A percentile compares a stretch with the other conserved stretches of the same genome.
Conservation (phyloP, 495 filamentous ascomycete species). For the Penicillium arizonense region DNA sequence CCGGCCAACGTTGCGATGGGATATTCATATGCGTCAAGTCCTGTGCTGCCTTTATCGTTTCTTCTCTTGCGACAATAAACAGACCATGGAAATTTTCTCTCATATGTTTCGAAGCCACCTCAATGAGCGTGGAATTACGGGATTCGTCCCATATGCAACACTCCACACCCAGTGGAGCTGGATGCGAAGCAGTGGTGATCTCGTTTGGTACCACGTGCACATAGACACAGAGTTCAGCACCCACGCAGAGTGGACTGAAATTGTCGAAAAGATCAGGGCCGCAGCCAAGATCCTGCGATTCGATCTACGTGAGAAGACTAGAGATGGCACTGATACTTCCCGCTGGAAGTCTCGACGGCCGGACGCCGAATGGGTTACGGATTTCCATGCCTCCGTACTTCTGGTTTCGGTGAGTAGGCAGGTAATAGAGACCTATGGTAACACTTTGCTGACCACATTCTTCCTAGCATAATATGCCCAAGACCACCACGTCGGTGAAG, state of each 20-base stretch:
- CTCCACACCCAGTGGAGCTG: conserved; percentile 25
- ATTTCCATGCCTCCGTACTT: background rate
- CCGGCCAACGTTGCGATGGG: conserved; percentile 18
- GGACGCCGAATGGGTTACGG: background rate
- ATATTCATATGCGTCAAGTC: conserved; percentile 13
- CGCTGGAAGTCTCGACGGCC: background rate
- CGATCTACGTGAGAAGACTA: conserved; percentile 5
- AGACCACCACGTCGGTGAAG: no score
- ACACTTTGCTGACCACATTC: no score
- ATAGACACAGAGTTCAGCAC: conserved; percentile 13
- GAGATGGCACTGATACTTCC: conserved; percentile 16
- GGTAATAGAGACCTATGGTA: background rate
- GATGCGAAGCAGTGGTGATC: conserved; percentile 10
- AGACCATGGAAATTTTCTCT: conserved; percentile 23
- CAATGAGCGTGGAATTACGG: conserved; percentile 14
- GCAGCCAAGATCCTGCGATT: conserved; percentile 14
- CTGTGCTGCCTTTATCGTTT: conserved; percentile 31
- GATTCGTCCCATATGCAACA: background rate
- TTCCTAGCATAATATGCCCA: no score
- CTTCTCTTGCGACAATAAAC: conserved; percentile 9
- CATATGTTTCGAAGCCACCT: conserved; percentile 17
- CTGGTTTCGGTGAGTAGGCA: background rate
- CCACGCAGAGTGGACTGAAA: conserved; percentile 15
- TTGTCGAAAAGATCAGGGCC: conserved; percentile 16
- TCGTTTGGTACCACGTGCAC: conserved; percentile 28